A percentile compares a stretch with the other conserved stretches of the same genome.
Evolutionary conservation across 768 basidiomycete genomes (phyloP).

Genomic region (Mycena floridula): DNA sequence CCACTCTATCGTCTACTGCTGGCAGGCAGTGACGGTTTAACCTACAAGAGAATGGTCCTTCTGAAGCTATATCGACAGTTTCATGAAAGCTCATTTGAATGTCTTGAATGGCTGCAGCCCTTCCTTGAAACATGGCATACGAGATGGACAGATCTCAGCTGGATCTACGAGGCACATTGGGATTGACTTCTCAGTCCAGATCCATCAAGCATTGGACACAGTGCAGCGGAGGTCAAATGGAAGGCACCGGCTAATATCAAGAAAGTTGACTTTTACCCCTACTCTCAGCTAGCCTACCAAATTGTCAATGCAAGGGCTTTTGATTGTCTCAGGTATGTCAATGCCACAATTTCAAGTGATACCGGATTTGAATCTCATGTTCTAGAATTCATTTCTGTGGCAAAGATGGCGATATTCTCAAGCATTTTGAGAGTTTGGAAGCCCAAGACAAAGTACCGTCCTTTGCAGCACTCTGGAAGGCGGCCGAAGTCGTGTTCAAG

Average conservation of each 20-base stretch:
- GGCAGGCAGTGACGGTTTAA: constrained; percentile 8
- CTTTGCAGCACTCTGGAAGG: background rate
- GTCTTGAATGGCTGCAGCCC: constrained; percentile 2
- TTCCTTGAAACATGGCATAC: constrained; percentile 10
- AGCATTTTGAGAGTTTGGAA: background rate
- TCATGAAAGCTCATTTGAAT: constrained; percentile 5
- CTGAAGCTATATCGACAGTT: constrained; percentile 12
- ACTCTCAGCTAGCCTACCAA: constrained; percentile 6
- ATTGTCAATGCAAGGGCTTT: constrained; percentile 9
- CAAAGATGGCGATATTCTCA: background rate
- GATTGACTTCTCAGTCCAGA: constrained; percentile 7
- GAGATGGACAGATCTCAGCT: constrained; percentile 11
- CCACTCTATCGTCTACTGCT: background rate
- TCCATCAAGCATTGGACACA: constrained; percentile 9
- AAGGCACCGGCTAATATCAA: constrained; percentile 9
- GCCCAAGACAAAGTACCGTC: background rate
- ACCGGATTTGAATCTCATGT: background rate
- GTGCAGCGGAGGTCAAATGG: constrained; percentile 6
- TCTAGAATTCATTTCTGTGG: background rate
- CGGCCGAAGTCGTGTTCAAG: background rate
- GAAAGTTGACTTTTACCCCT: constrained; percentile 12
- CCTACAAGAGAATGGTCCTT: constrained; percentile 6
- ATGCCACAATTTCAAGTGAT: background rate
- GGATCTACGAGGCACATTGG: constrained; percentile 13
- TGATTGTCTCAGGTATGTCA: constrained; percentile 16